Evolutionary conservation across 2,329 filamentous ascomycete species (phyloP), one percentile per base, ranked within the genome.

Genomic region (Paraphaeosphaeria minitans): DNA sequence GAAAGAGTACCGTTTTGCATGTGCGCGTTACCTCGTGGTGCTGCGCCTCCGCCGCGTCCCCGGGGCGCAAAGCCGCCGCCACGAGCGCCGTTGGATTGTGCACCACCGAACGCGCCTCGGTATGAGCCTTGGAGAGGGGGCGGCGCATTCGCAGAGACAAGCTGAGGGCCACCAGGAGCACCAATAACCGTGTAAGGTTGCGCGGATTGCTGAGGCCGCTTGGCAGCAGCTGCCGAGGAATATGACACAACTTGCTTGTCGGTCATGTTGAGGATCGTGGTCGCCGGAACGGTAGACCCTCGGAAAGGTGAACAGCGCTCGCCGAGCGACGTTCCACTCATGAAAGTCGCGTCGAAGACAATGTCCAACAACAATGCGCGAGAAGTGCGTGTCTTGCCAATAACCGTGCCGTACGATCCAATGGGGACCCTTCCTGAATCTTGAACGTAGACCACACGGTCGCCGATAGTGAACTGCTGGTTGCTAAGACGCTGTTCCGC

Each of bases 381-480:
- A 21, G 93, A 85, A 31, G 93, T 97, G 56, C 92, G 89, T 60
- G 93, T 97, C 73, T 97, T 90, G 37, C 95, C 95, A 57, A 96
- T 89, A n/a, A 99, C 92, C 1, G 95, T 98, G 69, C 96, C 95
- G 55, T 90, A 87, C 54, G 91, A 91, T 37, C 91, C 93, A 68
- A 99, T 96, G 1, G 95, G 95, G 1, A 99, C 94, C 72, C 97
- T 94, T 65, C 95, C 95, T 56, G 93, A 92, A 66, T 94, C 91
- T 69, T 93, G 90, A 9, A 93, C 92, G 75, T 97, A 99, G 42
- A 96, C 91, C 24, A 99, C 87, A 22, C 96, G 90, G 76, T 99
- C 93, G 55, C 95, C 95, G 33, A 99, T 84, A 56, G 79, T 78
- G 77, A 97, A 99, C 21, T 78, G 84, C 76, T 99, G 96, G 74